These are phyloP conservation scores for Sungouiozyma ichnusensis DNA, from an alignment of 805 yeast genomes.

Conservation along the genomic window DNA sequence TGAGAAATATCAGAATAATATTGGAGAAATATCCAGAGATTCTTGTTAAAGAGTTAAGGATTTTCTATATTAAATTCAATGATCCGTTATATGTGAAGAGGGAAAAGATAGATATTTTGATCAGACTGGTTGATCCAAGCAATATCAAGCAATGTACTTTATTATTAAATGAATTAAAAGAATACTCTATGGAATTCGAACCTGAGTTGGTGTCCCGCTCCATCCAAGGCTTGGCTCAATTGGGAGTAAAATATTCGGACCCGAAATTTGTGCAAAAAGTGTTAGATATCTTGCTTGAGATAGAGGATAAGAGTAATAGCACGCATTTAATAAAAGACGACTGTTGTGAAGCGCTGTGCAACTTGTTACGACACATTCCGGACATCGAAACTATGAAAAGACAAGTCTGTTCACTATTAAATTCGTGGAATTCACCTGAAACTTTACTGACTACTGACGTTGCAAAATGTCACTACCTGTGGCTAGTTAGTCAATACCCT, in stretches of 20 bases:
- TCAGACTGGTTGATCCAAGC: slow-evolving; percentile 50
- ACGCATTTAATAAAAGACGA: slow-evolving; percentile 46
- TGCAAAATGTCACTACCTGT: slow-evolving; percentile 45
- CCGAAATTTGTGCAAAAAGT: slow-evolving; percentile 42
- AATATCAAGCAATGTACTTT: slow-evolving; percentile 41
- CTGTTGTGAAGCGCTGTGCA: slow-evolving; percentile 46
- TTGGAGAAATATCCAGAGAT: slow-evolving; percentile 80
- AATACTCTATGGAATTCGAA: slow-evolving; percentile 79
- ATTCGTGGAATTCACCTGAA: slow-evolving; percentile 36
- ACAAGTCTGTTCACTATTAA: slow-evolving; percentile 19
- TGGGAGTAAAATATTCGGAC: slow-evolving; percentile 48
- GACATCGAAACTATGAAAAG: slow-evolving; percentile 22
- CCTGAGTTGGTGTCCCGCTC: slow-evolving; percentile 61
- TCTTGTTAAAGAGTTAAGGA: slow-evolving; percentile 68
- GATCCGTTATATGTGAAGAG: slow-evolving; percentile 71
- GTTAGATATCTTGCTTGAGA: slow-evolving; percentile 43
- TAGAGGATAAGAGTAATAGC: slow-evolving; percentile 48
- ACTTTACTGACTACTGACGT: slow-evolving; percentile 37
- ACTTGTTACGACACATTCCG: slow-evolving; percentile 58
- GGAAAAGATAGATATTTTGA: slow-evolving; percentile 67
- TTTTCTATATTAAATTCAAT: slow-evolving; percentile 80
- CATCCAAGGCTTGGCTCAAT: slow-evolving; percentile 57
- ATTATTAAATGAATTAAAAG: slow-evolving; percentile 60
- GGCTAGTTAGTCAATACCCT: slow-evolving; percentile 66
- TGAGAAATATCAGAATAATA: slow-evolving; percentile 81